Conservation (phyloP, 108 stramenopile genomes). For the Cyclotella kingstonii region DNA sequence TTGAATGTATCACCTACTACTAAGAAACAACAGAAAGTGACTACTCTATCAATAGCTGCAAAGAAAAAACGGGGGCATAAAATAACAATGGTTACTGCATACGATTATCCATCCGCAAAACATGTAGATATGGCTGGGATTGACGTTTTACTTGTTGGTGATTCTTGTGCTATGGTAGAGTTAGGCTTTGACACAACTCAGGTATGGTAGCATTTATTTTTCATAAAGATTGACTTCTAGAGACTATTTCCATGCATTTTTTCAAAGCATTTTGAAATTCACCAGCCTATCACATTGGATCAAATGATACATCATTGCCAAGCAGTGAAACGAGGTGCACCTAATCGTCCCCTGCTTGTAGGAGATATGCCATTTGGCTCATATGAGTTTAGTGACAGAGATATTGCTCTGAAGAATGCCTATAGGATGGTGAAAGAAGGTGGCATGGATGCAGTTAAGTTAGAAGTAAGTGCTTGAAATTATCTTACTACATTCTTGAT, state of each 20-base stretch:
- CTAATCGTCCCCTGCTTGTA: constrained; percentile 81
- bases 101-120: constrained; percentile 97
- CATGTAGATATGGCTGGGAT: constrained; percentile 96
- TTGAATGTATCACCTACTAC: not conserved
- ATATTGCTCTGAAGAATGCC: constrained; percentile 85
- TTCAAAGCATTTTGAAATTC: not conserved
- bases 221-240: not conserved
- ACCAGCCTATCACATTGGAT: constrained; percentile 87
- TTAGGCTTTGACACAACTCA: constrained; percentile 96
- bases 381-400: constrained; percentile 88
- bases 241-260: not conserved
- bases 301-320: constrained; percentile 97
- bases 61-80: constrained; percentile 79
- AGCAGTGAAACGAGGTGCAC: constrained; percentile 82
- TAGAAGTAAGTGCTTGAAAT: constrained; percentile 94
- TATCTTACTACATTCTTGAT: no score
- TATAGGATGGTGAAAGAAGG: constrained; percentile 91
- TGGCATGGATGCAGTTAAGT: constrained; percentile 90
- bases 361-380: constrained; percentile 98
- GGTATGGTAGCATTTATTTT: constrained; percentile 13
- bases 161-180: constrained; percentile 93
- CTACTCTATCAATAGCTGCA: constrained; percentile 67
- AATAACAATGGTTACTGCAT: constrained; percentile 95
- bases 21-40: constrained; percentile 31
- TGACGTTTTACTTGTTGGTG: constrained; percentile 91